Evolutionary conservation across 2,329 filamentous ascomycete species (phyloP).

Genomic region (Penicillium sp.): DNA sequence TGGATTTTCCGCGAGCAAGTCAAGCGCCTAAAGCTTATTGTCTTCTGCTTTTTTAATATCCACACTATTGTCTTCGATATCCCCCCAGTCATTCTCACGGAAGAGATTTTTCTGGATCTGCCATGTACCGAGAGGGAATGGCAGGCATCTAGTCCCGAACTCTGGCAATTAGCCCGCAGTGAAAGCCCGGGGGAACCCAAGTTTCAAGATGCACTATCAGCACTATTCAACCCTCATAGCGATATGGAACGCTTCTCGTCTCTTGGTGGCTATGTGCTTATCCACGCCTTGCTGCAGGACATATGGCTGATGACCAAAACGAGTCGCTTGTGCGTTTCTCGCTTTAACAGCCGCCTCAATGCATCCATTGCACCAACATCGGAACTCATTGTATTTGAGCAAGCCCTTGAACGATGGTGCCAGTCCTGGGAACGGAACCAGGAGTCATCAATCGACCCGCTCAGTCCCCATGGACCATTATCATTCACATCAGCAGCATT

Average conservation of each 20-base stretch:
- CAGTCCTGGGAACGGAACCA: conserved; percentile 39
- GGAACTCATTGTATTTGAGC: conserved; percentile 29
- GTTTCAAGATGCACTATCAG: conserved; percentile 29
- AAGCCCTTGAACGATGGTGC: conserved; percentile 36
- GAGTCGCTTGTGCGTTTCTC: conserved; percentile 25
- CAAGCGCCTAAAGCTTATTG: conserved; percentile 35
- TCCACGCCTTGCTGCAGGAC: conserved; percentile 34
- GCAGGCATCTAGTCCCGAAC: conserved; percentile 24
- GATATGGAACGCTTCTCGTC: conserved; percentile 31
- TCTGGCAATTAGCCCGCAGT: conserved; percentile 28
- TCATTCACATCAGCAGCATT: conserved; percentile 37
- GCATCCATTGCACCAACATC: conserved; percentile 24
- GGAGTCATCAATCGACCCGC: conserved; percentile 35
- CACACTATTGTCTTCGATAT: conserved; percentile 38
- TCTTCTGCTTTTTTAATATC: conserved; percentile 37
- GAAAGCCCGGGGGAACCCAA: conserved; percentile 26
- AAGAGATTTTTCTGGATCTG: conserved; percentile 32
- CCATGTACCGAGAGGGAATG: conserved; percentile 36
- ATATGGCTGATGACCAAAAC: conserved; percentile 38
- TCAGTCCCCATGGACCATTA: conserved; percentile 34
- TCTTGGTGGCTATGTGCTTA: conserved; percentile 34
- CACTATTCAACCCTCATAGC: conserved; percentile 24
- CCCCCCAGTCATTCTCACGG: conserved; percentile 31
- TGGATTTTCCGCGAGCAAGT: conserved; percentile 33
- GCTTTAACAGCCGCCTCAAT: conserved; percentile 12